A percentile compares a stretch with the other conserved stretches of the same genome.
Evolutionary conservation across 2,329 filamentous ascomycete species (phyloP).

Genomic region (Pestalotiopsis fici): DNA sequence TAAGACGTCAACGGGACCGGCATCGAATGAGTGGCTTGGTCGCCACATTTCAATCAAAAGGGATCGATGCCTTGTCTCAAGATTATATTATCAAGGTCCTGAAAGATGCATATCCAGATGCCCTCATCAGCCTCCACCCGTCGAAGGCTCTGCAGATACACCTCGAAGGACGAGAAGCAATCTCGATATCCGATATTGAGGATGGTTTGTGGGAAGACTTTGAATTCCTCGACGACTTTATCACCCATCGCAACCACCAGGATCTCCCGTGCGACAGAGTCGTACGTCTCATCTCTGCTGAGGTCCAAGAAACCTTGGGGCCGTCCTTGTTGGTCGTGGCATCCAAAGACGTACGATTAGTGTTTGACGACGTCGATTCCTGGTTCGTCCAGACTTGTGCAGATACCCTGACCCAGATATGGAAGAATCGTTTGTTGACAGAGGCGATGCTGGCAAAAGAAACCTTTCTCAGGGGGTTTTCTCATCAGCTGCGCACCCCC

Average conservation of each 20-base stretch:
- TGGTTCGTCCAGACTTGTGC: slow-evolving; percentile 37
- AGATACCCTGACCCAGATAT: slow-evolving; percentile 27
- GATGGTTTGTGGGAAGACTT: slow-evolving; percentile 45
- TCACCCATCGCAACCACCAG: slow-evolving; percentile 34
- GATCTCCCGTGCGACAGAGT: slow-evolving; percentile 25
- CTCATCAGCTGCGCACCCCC: slow-evolving; percentile 39
- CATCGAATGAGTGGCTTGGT: slow-evolving; percentile 37
- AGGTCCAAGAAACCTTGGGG: slow-evolving; percentile 31
- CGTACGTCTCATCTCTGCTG: slow-evolving; percentile 37
- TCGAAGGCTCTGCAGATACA: slow-evolving; percentile 22
- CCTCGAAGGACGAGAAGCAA: slow-evolving; percentile 24
- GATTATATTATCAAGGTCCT: slow-evolving; percentile 28
- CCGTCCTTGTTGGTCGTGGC: slow-evolving; percentile 36
- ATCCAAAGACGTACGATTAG: slow-evolving; percentile 17
- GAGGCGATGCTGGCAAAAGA: slow-evolving; percentile 38
- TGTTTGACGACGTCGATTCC: slow-evolving; percentile 39
- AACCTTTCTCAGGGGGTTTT: slow-evolving; percentile 36
- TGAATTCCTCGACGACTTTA: slow-evolving; percentile 37
- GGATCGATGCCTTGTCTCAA: slow-evolving; percentile 13
- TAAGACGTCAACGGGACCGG: slow-evolving; percentile 39
- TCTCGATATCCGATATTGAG: slow-evolving; percentile 30
- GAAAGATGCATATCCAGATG: slow-evolving; percentile 32
- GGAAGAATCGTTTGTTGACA: slow-evolving; percentile 30
- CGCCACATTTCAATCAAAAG: slow-evolving; percentile 21
- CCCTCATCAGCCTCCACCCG: slow-evolving; percentile 27